Conservation (phyloP, 192 early-diverging fungal species). For the Dimargaris cristalligena region DNA sequence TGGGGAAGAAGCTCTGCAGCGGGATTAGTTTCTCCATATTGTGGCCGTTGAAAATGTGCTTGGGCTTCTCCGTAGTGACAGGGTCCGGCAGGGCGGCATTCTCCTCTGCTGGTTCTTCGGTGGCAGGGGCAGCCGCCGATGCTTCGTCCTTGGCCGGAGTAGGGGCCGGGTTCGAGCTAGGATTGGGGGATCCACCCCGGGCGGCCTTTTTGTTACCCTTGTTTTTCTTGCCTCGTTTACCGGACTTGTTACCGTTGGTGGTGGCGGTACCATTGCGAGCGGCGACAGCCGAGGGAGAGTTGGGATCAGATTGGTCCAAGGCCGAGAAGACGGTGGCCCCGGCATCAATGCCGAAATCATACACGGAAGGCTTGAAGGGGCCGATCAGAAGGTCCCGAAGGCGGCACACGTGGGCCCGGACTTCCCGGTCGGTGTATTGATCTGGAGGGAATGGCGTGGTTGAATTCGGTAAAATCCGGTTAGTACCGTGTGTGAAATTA, state of each 20-base stretch:
- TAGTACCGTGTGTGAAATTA: no score
- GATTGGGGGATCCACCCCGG: neutral
- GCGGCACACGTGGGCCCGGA: conserved; percentile 74
- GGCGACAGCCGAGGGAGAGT: conserved; percentile 4
- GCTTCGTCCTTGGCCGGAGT: neutral
- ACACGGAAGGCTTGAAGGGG: conserved; percentile 40
- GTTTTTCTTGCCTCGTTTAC: conserved; percentile 18
- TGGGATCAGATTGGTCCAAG: conserved; percentile 20
- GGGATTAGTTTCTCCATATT: conserved; percentile 26
- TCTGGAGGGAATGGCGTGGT: no score
- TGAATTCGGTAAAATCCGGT: no score
- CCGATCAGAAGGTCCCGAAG: conserved; percentile 71
- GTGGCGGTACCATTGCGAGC: neutral
- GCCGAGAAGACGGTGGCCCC: conserved; percentile 48
- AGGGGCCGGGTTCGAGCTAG: neutral
- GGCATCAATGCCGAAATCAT: conserved; percentile 46
- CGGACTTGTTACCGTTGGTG: conserved; percentile 13
- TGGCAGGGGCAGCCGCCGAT: neutral
- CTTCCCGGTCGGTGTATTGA: conserved; percentile 84
- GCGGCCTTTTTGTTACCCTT: conserved; percentile 13
- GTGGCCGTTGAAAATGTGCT: conserved; percentile 29
- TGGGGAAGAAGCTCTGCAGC: conserved; percentile 37
- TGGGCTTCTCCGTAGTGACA: conserved; percentile 1
- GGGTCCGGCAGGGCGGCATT: conserved; percentile 8
- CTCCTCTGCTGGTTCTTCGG: neutral